Percentiles rank a stretch among this genome's conserved stretches.
phyloP scores from a whole-genome alignment of 2,329 filamentous ascomycete genomes.

The Bretziella fagacearum region DNA sequence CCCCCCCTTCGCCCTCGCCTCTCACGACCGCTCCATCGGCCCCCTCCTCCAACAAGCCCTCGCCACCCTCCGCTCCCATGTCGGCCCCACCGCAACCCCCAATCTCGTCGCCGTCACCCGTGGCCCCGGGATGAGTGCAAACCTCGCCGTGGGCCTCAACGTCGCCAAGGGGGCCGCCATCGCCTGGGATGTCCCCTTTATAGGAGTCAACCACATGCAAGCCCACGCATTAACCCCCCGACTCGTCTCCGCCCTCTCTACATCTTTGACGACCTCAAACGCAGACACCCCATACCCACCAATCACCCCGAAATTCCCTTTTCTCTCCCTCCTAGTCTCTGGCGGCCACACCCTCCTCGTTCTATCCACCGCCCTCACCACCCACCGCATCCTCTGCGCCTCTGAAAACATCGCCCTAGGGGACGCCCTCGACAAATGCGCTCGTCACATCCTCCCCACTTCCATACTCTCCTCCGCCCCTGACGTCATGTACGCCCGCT shows the following conservation, averaged over 20 bases:
- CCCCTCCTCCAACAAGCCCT: conserved; percentile 50
- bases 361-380: conserved; percentile 47
- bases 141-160: conserved; percentile 61
- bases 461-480: conserved; percentile 34
- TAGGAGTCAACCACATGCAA: conserved; percentile 95
- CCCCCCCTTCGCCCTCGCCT: conserved; percentile 55
- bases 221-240: conserved; percentile 82
- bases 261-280: conserved; percentile 15
- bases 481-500: conserved; percentile 62
- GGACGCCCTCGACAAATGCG: conserved; percentile 76
- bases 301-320: conserved; percentile 43
- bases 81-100: conserved; percentile 29
- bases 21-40: conserved; percentile 57
- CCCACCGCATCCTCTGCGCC: conserved; percentile 56
- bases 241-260: conserved; percentile 45
- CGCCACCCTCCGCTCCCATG: conserved; percentile 4
- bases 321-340: conserved; percentile 74
- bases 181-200: conserved; percentile 65
- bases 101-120: conserved; percentile 82
- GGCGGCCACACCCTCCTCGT: conserved; percentile 86
- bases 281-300: conserved; percentile 6
- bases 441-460: conserved; percentile 54
- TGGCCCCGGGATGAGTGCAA: conserved; percentile 74
- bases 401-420: conserved; percentile 76
- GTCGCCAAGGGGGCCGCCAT: conserved; percentile 74